Base-by-base conservation (phyloP, 2,329 filamentous ascomycete species). In the Beauveria sp. region DNA sequence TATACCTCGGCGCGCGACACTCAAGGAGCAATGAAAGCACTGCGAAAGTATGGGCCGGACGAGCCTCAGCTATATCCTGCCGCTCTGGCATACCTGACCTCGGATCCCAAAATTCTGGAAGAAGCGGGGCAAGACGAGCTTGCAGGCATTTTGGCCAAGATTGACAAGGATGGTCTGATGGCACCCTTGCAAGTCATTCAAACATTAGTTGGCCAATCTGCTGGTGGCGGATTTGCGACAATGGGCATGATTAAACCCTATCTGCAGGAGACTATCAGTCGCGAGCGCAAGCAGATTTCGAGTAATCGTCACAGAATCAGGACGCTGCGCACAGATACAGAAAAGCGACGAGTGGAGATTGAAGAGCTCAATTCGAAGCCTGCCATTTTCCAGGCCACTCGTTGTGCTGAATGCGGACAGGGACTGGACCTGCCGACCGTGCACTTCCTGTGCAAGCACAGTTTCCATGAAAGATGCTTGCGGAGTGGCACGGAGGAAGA, bases 171-270 rank as follows among this genome's bases (percentile, higher is more conserved):
- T 68, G 88, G 91, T 1, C 83, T 99, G 43, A 94, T 99, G 90
- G 93, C 94, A 0, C 94, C 94, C 0, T 79, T 99, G 4, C 94
- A 99, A 72, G 94, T 99, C 37, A 94, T 99, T 18, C 93, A 99
- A 73, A 94, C 92, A 0, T 83, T 99, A 0, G 78, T 97, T 3
- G 78, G 79, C n/a, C 78, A 82, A 73, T 79, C 71, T 61, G 76
- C 63, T 0, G 68, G 71, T 18, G 70, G 72, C 7, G 72, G 87
- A 6, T 91, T 97, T 3, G 93, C 96, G 1, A 97, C 92, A 0
- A 97, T 99, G 90, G 94, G 93, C 55, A 92, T 97, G 83, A 88
- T 99, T 64, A 97, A 97, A 75, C 86, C 87, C 6, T 99, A 99
- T 73, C 85, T 99, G 2, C 85, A 89, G 64, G 86, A 89, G 55